phyloP scores from a whole-genome alignment of 2,329 filamentous ascomycete genomes.

The Penicillium sp. region DNA sequence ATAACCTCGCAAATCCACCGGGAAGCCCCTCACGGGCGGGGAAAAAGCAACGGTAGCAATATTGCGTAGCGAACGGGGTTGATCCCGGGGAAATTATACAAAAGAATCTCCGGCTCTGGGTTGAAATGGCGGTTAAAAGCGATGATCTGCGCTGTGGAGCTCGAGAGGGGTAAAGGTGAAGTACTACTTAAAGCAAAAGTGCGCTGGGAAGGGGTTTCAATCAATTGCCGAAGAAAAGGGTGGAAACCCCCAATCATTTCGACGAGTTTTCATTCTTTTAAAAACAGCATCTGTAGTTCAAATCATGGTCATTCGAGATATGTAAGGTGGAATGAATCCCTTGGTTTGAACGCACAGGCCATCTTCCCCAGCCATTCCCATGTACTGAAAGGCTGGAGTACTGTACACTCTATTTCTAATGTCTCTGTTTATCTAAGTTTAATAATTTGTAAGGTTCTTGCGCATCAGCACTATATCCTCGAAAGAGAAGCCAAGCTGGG shows the following conservation, averaged over 20 bases:
- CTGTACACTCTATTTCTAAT: neutral
- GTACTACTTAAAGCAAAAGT: neutral
- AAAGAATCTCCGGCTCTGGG: slow-evolving; percentile 7
- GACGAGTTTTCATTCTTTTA: too few relatives aligned
- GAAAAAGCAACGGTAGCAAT: slow-evolving; percentile 23
- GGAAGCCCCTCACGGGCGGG: slow-evolving; percentile 3
- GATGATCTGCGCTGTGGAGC: slow-evolving; percentile 19
- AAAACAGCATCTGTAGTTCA: neutral
- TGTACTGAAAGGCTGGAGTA: neutral
- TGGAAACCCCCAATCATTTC: neutral
- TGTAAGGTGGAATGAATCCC: neutral
- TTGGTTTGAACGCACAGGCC: neutral
- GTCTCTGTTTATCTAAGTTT: neutral
- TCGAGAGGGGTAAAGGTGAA: slow-evolving; percentile 5
- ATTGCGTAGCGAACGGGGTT: slow-evolving; percentile 5
- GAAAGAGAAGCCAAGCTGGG: slow-evolving; percentile 20
- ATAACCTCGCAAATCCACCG: neutral
- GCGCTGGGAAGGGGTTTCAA: neutral
- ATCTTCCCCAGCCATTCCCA: neutral
- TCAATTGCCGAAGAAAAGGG: neutral
- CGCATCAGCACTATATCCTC: slow-evolving; percentile 22
- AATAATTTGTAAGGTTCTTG: slow-evolving; percentile 14
- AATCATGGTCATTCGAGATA: neutral
- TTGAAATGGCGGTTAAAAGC: slow-evolving; percentile 4
- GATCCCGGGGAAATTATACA: slow-evolving; percentile 5